A percentile compares a stretch with the other conserved stretches of the same genome.
These are phyloP conservation scores for Penicillium brevicompactum DNA, from an alignment of 2,329 filamentous ascomycete species.

Conservation along the genomic window DNA sequence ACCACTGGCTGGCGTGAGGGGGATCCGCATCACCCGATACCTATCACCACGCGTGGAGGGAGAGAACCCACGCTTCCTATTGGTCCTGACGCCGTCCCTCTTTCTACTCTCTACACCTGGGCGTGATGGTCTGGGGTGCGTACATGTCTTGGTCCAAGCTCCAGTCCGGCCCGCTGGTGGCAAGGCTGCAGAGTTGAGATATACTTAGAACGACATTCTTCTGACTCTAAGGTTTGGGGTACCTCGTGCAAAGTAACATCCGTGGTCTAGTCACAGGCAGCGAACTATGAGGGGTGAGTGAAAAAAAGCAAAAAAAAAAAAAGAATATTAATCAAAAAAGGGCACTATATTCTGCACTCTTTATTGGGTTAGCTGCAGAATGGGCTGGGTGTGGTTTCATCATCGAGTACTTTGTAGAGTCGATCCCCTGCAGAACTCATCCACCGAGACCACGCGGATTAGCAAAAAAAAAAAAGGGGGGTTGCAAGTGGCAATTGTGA, in stretches of 20 bases:
- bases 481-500: neutral
- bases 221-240: neutral
- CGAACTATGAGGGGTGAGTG: neutral
- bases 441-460: neutral
- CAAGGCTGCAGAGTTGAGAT: neutral
- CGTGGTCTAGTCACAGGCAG: neutral
- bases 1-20: neutral
- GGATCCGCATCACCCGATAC: conserved; percentile 24
- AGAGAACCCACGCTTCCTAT: conserved; percentile 7
- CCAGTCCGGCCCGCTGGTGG: neutral
- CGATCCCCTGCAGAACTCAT: neutral
- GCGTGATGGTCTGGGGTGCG: neutral
- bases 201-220: conserved; percentile 5
- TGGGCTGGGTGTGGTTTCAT: conserved; percentile 4
- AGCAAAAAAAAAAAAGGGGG: neutral
- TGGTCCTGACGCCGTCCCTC: conserved; percentile 8
- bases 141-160: conserved; percentile 10
- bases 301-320: neutral
- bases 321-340: neutral
- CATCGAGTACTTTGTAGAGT: neutral
- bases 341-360: neutral
- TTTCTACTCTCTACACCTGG: conserved; percentile 1
- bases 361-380: conserved; percentile 3
- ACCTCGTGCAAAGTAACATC: neutral
- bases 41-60: conserved; percentile 21